These are phyloP conservation scores for Starmerella sirachaensis DNA, from an alignment of 805 yeast genomes.

Conservation along the genomic window DNA sequence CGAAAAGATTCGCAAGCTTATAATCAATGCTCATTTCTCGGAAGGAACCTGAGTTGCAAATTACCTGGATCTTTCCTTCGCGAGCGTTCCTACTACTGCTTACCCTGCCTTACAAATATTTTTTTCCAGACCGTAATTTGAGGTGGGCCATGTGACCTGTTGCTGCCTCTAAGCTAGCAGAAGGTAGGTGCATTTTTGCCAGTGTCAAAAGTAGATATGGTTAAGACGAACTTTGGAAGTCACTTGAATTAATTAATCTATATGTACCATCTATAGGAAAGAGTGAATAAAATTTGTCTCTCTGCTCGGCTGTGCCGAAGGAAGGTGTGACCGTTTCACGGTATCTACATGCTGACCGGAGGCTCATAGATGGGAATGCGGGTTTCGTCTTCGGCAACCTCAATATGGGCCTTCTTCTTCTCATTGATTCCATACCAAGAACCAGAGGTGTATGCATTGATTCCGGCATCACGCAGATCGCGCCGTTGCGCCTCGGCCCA, in stretches of 20 bases:
- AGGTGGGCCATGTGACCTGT: too few relatives aligned
- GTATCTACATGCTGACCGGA: constrained; percentile 2
- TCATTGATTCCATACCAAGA: constrained; percentile 39
- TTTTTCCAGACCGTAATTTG: background rate
- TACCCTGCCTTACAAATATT: constrained; percentile 9
- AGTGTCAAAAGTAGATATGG: background rate
- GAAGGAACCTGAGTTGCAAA: background rate
- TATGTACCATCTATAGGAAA: too few relatives aligned
- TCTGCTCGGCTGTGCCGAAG: background rate
- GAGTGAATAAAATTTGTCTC: too few relatives aligned
- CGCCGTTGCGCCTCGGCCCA: constrained; percentile 51
- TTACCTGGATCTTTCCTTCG: too few relatives aligned
- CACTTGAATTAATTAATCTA: too few relatives aligned
- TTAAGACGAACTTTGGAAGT: too few relatives aligned
- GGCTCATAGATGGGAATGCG: constrained; percentile 20
- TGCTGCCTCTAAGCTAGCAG: background rate
- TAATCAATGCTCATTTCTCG: constrained; percentile 23
- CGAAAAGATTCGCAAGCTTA: constrained; percentile 74
- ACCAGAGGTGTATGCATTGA: constrained; percentile 56
- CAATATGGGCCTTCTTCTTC: constrained; percentile 20
- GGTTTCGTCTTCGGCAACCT: constrained; percentile 12
- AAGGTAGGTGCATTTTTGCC: background rate
- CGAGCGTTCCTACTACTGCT: too few relatives aligned
- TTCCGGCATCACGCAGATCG: constrained; percentile 38
- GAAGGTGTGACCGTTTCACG: too few relatives aligned